These are phyloP conservation scores for Porphyra umbilicalis DNA, from an alignment of 31 red algal genomes.

Conservation along the genomic window DNA sequence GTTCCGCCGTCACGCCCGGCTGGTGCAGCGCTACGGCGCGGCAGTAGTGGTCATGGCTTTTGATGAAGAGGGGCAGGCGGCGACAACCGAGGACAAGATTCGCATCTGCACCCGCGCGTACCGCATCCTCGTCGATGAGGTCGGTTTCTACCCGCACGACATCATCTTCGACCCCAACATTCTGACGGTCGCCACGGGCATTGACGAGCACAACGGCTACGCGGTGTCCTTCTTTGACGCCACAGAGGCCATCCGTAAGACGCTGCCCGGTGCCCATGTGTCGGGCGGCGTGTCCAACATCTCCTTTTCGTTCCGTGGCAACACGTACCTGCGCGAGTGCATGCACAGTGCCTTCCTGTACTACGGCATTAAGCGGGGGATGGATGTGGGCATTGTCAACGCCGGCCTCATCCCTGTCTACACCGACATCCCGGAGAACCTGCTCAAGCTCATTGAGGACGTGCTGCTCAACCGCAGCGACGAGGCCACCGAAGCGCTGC, in stretches of 20 bases:
- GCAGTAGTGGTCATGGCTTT: conserved; percentile 89
- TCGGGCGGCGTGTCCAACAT: conserved; percentile 88
- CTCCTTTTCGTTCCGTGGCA: conserved; percentile 88
- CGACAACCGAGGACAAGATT: conserved; percentile 65
- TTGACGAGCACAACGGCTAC: conserved; percentile 89
- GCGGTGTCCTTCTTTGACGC: conserved; percentile 81
- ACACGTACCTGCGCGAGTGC: conserved; percentile 66
- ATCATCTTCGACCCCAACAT: conserved; percentile 94
- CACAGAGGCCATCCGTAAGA: conserved; percentile 26
- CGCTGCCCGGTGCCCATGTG: conserved; percentile 61
- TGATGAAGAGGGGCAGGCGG: conserved; percentile 78
- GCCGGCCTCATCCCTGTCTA: conserved; percentile 76
- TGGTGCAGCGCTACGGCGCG: conserved; percentile 72
- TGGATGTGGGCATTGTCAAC: conserved; percentile 96
- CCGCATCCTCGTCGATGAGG: conserved; percentile 65
- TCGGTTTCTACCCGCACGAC: conserved; percentile 81
- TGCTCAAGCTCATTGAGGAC: conserved; percentile 76
- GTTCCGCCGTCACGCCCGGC: conserved; percentile 46
- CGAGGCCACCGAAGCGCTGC: conserved; percentile 67
- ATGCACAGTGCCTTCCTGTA: conserved; percentile 85
- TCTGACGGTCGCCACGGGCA: conserved; percentile 84
- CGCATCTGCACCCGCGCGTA: conserved; percentile 70
- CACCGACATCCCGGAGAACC: conserved; percentile 52
- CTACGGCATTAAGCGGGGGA: conserved; percentile 58
- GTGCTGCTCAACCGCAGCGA: conserved; percentile 60